Evolutionary conservation across 257 asterid genomes (phyloP).

Genomic region (Penstemon barbatus): DNA sequence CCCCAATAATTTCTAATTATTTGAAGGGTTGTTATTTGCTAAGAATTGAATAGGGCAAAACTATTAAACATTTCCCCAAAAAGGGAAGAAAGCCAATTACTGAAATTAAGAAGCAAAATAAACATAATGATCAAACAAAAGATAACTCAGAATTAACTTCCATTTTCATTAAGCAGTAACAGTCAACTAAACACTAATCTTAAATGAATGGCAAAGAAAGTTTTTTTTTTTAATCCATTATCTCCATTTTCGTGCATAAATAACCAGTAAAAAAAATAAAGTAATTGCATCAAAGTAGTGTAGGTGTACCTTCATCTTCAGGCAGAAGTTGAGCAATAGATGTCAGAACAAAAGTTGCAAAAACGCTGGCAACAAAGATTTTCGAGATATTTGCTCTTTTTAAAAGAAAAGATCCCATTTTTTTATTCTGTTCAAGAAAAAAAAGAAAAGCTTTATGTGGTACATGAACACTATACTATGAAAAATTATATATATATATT

Average conservation of each 20-base stretch:
- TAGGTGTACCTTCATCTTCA: constrained; percentile 43
- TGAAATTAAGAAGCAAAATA: background rate
- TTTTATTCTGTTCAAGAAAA: too few relatives aligned
- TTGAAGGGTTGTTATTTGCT: too few relatives aligned
- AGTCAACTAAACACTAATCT: too few relatives aligned
- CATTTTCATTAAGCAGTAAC: background rate
- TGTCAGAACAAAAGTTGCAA: constrained; percentile 28
- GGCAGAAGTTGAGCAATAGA: constrained; percentile 59
- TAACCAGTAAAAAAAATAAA: background rate
- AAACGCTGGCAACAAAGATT: constrained; percentile 4
- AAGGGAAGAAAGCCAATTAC: background rate
- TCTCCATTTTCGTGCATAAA: constrained; percentile 1
- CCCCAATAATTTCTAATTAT: too few relatives aligned
- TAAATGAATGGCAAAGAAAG: background rate
- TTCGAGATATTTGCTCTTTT: constrained; percentile 8
- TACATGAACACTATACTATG: too few relatives aligned
- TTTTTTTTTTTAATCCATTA: background rate
- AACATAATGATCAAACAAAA: constrained; percentile 2
- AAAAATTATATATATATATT: too few relatives aligned
- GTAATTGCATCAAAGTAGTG: background rate
- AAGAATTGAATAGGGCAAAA: too few relatives aligned
- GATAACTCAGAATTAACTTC: constrained; percentile 6
- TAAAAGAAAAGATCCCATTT: constrained; percentile 8
- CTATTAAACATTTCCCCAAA: background rate
- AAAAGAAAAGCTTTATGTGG: too few relatives aligned